Conservation (phyloP, 352 stramenopile species). For the Pythium scleroteichum region DNA sequence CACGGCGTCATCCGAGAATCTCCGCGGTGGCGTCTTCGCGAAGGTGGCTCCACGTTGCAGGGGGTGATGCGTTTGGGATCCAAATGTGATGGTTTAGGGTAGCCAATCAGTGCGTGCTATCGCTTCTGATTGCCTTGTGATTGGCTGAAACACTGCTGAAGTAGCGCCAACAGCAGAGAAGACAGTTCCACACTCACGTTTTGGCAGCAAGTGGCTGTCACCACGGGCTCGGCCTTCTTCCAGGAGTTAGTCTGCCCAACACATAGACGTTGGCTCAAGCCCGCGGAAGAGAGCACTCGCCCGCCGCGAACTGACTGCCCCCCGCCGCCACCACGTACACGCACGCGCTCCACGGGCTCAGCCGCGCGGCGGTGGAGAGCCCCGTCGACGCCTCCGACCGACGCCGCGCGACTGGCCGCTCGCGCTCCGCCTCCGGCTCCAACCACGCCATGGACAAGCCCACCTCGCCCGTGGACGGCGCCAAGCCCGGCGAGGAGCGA, state of each 20-base stretch:
- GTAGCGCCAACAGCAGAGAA: slow-evolving; percentile 19
- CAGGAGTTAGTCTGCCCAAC: slow-evolving; percentile 3
- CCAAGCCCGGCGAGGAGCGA: slow-evolving; percentile 37
- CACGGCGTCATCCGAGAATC: neutral
- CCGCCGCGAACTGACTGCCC: slow-evolving; percentile 10
- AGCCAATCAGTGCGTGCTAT: neutral
- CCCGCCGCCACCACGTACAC: slow-evolving; percentile 23
- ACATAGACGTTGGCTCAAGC: slow-evolving; percentile 11
- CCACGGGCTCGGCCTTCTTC: neutral
- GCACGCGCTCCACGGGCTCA: slow-evolving; percentile 24
- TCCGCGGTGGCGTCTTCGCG: neutral
- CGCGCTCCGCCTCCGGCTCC: neutral
- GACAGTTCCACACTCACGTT: slow-evolving; percentile 26
- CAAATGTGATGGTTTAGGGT: neutral
- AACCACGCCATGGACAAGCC: neutral
- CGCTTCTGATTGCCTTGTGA: neutral
- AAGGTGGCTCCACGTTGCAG: neutral
- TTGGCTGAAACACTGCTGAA: slow-evolving; percentile 17
- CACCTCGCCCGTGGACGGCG: neutral
- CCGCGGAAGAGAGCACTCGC: slow-evolving; percentile 21
- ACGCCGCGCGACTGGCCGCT: neutral
- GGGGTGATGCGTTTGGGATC: neutral
- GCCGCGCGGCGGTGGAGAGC: slow-evolving; percentile 17
- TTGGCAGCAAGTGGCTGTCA: slow-evolving; percentile 8
- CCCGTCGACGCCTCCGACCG: neutral